phyloP scores from a whole-genome alignment of 2,329 filamentous ascomycete species.

The Colletotrichum siamense region DNA sequence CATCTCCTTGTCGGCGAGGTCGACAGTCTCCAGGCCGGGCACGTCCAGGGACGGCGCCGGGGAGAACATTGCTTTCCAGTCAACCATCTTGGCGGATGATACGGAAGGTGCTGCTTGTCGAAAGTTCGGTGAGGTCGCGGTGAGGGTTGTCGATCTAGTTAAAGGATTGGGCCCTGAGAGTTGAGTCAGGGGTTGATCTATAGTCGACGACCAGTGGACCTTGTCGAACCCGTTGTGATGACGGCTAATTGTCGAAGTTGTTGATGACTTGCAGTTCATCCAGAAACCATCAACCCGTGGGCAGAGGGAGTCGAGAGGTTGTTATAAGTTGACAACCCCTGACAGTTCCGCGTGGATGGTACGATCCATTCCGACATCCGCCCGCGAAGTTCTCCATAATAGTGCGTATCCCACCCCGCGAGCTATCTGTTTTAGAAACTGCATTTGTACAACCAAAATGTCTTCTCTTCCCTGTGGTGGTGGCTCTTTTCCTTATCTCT shows the following conservation, averaged over 20 bases:
- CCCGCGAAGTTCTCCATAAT: not conserved
- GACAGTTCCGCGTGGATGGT: slow-evolving; percentile 6
- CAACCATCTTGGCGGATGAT: slow-evolving; percentile 13
- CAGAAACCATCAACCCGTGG: not conserved
- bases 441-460: slow-evolving; percentile 8
- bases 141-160: not conserved
- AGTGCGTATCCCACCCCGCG: not conserved
- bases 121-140: not conserved
- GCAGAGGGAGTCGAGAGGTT: not conserved
- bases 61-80: slow-evolving; percentile 21
- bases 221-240: not conserved
- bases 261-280: not conserved
- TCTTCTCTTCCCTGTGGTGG: not conserved
- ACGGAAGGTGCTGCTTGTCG: not conserved
- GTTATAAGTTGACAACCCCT: not conserved
- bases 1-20: slow-evolving; percentile 38
- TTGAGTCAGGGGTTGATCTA: not conserved
- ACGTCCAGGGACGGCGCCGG: slow-evolving; percentile 34
- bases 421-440: slow-evolving; percentile 18
- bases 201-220: not conserved
- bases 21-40: slow-evolving; percentile 37
- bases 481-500: not conserved
- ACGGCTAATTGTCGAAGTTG: not conserved
- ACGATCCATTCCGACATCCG: slow-evolving; percentile 9
- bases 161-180: not conserved